Evolutionary conservation across 331 rosid species (phyloP).

Genomic region (Arachis monticola): DNA sequence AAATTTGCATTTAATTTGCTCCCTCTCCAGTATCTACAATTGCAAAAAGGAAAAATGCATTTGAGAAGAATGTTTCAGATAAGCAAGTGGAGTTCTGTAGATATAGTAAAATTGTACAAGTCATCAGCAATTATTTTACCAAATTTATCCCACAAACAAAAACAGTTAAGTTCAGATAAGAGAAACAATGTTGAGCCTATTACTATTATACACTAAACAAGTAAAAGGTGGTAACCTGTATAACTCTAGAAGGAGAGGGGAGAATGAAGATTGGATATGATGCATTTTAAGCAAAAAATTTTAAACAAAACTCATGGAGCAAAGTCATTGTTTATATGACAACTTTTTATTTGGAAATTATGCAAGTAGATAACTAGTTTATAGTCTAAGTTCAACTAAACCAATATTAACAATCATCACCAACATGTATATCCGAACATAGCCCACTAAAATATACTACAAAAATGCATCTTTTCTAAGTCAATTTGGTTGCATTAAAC

Average conservation of each 20-base stretch:
- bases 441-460: too few species aligned
- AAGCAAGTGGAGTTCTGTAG: neutral
- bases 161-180: neutral
- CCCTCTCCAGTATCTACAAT: slow-evolving; percentile 59
- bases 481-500: too few species aligned
- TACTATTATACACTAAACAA: neutral
- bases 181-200: neutral
- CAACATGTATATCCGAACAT: too few species aligned
- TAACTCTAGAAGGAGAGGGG: neutral
- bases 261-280: too few species aligned
- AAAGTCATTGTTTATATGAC: too few species aligned
- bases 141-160: neutral
- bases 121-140: neutral
- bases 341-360: too few species aligned
- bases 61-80: neutral
- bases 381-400: too few species aligned
- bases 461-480: too few species aligned
- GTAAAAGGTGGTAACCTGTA: neutral
- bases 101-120: too few species aligned
- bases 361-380: too few species aligned
- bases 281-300: too few species aligned
- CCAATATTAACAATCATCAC: too few species aligned
- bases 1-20: slow-evolving; percentile 57
- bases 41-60: neutral
- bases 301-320: neutral